Conservation (phyloP, 176 grass and related monocot genomes). For the Hsuehochloa calcarea region DNA sequence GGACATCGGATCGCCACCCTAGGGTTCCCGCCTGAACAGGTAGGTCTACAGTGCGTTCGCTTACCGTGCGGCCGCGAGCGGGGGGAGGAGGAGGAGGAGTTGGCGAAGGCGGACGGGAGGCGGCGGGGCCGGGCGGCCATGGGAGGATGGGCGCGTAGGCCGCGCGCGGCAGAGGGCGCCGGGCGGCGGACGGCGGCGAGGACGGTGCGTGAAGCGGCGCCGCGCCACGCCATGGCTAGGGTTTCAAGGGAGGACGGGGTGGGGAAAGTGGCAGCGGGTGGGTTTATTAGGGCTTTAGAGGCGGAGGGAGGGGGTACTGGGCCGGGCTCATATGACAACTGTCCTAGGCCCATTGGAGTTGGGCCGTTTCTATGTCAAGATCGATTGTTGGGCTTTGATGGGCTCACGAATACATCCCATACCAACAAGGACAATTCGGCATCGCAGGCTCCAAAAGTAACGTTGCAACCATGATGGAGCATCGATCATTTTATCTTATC, state of each 20-base stretch:
- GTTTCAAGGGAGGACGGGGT: neutral
- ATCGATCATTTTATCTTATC: neutral
- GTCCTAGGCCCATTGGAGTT: neutral
- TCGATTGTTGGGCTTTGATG: neutral
- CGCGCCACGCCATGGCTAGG: slow-evolving; percentile 84
- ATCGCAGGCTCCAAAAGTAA: slow-evolving; percentile 28
- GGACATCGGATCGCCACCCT: neutral
- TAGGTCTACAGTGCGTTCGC: neutral
- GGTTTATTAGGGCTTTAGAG: slow-evolving; percentile 55
- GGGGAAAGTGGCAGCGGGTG: neutral
- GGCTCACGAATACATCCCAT: neutral
- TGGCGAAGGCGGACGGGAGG: slow-evolving; percentile 41
- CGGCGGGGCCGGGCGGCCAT: slow-evolving; percentile 40
- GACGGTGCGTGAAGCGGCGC: slow-evolving; percentile 62
- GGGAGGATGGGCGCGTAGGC: slow-evolving; percentile 31
- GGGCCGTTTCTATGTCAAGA: neutral
- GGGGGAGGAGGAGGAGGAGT: slow-evolving; percentile 28
- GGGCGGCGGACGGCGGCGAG: slow-evolving; percentile 50
- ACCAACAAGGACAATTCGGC: slow-evolving; percentile 35
- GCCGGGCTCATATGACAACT: neutral
- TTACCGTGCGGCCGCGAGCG: slow-evolving; percentile 36
- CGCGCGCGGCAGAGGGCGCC: slow-evolving; percentile 26
- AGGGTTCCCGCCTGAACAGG: neutral
- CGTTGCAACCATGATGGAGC: slow-evolving; percentile 45
- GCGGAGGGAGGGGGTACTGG: neutral